A percentile compares a stretch with the other conserved stretches of the same genome.
Evolutionary conservation across 805 yeast species (phyloP).

Genomic region (Cyberlindnera galapagoensis): DNA sequence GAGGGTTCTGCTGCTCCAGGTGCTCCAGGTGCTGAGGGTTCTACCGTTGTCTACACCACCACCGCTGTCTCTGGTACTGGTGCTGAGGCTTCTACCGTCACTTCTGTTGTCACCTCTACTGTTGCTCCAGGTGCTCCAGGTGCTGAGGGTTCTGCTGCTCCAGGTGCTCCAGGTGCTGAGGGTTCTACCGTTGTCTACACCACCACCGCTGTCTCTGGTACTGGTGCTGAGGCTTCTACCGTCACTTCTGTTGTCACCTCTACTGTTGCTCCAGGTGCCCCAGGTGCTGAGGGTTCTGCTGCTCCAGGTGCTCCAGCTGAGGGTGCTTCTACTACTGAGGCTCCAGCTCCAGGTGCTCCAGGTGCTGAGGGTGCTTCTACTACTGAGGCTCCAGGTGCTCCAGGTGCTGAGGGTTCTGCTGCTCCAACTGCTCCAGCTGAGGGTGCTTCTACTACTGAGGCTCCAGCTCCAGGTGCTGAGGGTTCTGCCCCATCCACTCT

Average conservation of each 20-base stretch:
- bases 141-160: slow-evolving; percentile 3
- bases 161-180: slow-evolving; percentile 5
- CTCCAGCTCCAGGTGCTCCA: no score
- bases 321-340: slow-evolving; percentile 10
- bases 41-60: slow-evolving; percentile 8
- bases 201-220: slow-evolving; percentile 4
- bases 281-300: neutral
- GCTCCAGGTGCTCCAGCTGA: slow-evolving; percentile 5
- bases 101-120: slow-evolving; percentile 3
- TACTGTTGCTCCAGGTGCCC: no score
- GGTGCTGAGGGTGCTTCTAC: no score
- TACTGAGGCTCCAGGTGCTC: no score
- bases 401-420: no score
- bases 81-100: slow-evolving; percentile 4
- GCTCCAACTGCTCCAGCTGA: no score
- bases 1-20: slow-evolving; percentile 3
- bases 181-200: slow-evolving; percentile 1
- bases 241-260: slow-evolving; percentile 2
- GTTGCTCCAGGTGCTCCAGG: no score
- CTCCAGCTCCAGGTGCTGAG: slow-evolving; percentile 4
- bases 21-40: no score
- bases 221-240: slow-evolving; percentile 2
- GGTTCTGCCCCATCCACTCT: slow-evolving; percentile 7
- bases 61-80: slow-evolving; percentile 6
- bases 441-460: slow-evolving; percentile 4